A percentile compares a stretch with the other conserved stretches of the same genome.
Evolutionary conservation across 2,329 filamentous ascomycete species (phyloP).

Genomic region (Ceratocystiopsis minuta): DNA sequence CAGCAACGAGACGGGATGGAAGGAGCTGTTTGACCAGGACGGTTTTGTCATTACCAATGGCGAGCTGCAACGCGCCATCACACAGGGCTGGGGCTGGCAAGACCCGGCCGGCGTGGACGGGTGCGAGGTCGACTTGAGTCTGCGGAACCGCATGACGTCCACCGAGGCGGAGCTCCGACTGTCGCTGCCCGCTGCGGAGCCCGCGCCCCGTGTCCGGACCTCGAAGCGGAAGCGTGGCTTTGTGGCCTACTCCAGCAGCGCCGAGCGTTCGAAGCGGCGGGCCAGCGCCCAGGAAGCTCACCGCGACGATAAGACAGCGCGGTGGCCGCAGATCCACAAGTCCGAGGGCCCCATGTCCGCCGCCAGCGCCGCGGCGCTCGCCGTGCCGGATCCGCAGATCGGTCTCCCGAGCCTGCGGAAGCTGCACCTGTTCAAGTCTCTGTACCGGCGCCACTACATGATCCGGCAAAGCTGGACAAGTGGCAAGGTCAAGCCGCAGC

Average conservation of each 20-base stretch:
- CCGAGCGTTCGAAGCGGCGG: conserved; percentile 35
- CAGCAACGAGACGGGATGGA: conserved; percentile 90
- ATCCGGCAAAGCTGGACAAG: conserved; percentile 88
- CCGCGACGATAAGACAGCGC: conserved; percentile 23
- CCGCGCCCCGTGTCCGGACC: conserved; percentile 24
- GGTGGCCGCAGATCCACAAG: conserved; percentile 29
- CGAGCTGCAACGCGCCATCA: conserved; percentile 71
- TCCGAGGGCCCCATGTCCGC: conserved; percentile 75
- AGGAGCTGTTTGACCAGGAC: conserved; percentile 71
- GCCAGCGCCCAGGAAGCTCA: conserved; percentile 28
- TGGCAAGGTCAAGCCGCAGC: conserved; percentile 64
- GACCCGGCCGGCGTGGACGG: conserved; percentile 59
- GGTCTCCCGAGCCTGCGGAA: conserved; percentile 63
- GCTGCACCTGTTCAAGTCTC: conserved; percentile 86
- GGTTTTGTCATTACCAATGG: conserved; percentile 62
- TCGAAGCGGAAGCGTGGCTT: conserved; percentile 40
- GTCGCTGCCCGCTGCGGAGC: conserved; percentile 16
- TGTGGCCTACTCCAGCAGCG: conserved; percentile 22
- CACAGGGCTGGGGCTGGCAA: conserved; percentile 96
- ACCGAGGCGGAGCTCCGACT: conserved; percentile 32
- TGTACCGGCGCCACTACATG: conserved; percentile 83
- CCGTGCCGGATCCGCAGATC: conserved; percentile 65
- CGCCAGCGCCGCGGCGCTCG: conserved; percentile 65
- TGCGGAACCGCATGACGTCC: conserved; percentile 31
- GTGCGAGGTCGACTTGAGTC: conserved; percentile 64